Percentiles rank a stretch among this genome's conserved stretches.
Evolutionary conservation across 371 early-diverging fungal genomes (phyloP).

Genomic region (Lichtheimia hyalospora): DNA sequence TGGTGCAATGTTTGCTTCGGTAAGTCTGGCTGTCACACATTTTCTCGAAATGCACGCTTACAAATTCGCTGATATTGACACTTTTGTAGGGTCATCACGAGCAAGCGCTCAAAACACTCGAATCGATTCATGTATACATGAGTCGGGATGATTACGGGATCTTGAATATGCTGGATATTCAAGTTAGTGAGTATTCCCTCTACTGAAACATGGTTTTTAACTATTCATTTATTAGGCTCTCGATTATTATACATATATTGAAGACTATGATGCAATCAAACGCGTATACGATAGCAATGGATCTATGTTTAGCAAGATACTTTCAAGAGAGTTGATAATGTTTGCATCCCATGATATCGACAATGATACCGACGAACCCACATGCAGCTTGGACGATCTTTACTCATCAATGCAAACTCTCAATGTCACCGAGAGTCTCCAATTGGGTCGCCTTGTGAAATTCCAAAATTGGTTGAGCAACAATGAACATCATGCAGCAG

Average conservation of each 20-base stretch:
- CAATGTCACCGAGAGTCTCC: conserved; percentile 4
- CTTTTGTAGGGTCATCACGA: conserved; percentile 31
- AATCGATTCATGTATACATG: conserved; percentile 6
- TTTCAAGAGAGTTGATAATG: conserved; percentile 17
- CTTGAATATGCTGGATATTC: conserved; percentile 30
- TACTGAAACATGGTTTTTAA: neutral
- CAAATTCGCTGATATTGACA: neutral
- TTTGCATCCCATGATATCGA: conserved; percentile 15
- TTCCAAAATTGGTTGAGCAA: conserved; percentile 20
- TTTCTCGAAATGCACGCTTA: neutral
- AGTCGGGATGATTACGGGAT: conserved; percentile 24
- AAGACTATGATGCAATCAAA: conserved; percentile 31
- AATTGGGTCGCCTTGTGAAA: conserved; percentile 17
- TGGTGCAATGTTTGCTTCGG: conserved; percentile 34
- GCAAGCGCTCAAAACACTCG: conserved; percentile 26
- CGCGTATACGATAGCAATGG: conserved; percentile 6
- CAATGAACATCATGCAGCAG: neutral
- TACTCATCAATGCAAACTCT: conserved; percentile 12
- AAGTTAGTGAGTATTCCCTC: conserved; percentile 10
- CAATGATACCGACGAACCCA: conserved; percentile 4
- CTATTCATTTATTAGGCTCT: conserved; percentile 9
- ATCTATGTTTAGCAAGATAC: conserved; percentile 19
- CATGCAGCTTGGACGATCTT: conserved; percentile 16
- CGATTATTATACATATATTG: conserved; percentile 31
- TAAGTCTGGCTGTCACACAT: conserved; percentile 5